Evolutionary conservation across 345 rosid species (phyloP).

Genomic region (Cardamine resedifolia): DNA sequence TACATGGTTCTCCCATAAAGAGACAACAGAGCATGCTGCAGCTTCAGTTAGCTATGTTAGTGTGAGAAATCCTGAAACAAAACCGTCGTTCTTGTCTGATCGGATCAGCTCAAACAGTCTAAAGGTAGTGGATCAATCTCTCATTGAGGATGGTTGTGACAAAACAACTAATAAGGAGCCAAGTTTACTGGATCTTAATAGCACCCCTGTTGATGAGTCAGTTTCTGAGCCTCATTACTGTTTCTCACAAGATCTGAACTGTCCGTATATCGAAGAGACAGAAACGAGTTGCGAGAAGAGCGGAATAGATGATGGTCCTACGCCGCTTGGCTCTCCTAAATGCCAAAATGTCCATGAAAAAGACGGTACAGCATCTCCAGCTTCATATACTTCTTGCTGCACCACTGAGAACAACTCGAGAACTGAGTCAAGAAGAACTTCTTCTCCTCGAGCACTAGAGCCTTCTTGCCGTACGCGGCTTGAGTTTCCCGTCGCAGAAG

Average conservation of each 20-base stretch:
- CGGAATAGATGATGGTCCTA: conserved; percentile 24
- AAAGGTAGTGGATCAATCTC: conserved; percentile 8
- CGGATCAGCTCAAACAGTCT: conserved; percentile 1
- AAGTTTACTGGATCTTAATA: conserved; percentile 37
- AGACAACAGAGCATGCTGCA: conserved; percentile 8
- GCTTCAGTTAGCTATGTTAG: conserved; percentile 28
- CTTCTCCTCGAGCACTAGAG: conserved; percentile 11
- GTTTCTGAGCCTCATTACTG: conserved; percentile 19
- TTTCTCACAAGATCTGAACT: conserved; percentile 39
- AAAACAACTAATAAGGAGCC: not conserved
- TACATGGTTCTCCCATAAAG: not conserved
- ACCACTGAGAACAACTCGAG: conserved; percentile 34
- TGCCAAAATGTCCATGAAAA: conserved; percentile 28
- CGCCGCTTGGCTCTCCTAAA: conserved; percentile 26
- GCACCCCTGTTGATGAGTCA: conserved; percentile 22
- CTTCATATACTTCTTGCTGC: conserved; percentile 39
- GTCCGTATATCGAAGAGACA: conserved; percentile 35
- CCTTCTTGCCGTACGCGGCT: conserved; percentile 37
- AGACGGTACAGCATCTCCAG: conserved; percentile 38
- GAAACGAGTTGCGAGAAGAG: conserved; percentile 34
- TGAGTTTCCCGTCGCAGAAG: conserved; percentile 29
- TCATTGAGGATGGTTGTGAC: not conserved
- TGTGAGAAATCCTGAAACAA: conserved; percentile 21
- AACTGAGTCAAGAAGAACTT: conserved; percentile 20
- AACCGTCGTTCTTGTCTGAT: conserved; percentile 13